Percentiles rank a stretch among this genome's conserved stretches.
phyloP scores from a whole-genome alignment of 2,329 filamentous ascomycete genomes.

The Raffaelea albimanens region DNA sequence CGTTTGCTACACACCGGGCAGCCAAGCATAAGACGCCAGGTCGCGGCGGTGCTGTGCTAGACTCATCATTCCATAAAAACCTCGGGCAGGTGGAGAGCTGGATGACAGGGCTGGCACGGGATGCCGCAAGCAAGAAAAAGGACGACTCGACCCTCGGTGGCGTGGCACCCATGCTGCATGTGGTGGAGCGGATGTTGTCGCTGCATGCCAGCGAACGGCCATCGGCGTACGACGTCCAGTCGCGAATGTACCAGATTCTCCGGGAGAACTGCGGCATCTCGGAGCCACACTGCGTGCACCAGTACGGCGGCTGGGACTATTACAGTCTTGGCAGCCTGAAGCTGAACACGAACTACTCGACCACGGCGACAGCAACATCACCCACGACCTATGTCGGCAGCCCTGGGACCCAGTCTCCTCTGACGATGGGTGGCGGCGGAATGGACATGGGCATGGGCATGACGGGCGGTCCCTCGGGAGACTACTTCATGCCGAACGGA shows the following conservation, averaged over 20 bases:
- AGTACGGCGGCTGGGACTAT: constrained; percentile 25
- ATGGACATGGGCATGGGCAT: not conserved
- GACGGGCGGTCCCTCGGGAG: constrained; percentile 1
- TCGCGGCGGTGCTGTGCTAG: constrained; percentile 51
- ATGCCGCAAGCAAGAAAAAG: constrained; percentile 28
- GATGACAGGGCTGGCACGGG: constrained; percentile 52
- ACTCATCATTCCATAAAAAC: constrained; percentile 66
- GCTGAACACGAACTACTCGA: constrained; percentile 16
- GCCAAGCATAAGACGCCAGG: constrained; percentile 52
- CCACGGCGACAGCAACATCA: not conserved
- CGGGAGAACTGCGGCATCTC: constrained; percentile 35
- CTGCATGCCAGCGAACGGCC: constrained; percentile 43
- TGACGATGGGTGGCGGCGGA: not conserved
- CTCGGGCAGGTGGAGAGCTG: constrained; percentile 58
- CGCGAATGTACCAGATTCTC: constrained; percentile 42
- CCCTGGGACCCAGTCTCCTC: not conserved
- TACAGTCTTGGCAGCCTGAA: constrained; percentile 22
- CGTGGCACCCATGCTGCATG: constrained; percentile 40
- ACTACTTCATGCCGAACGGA: constrained; percentile 5
- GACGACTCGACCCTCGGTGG: constrained; percentile 38
- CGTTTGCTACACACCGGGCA: constrained; percentile 58
- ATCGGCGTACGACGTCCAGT: constrained; percentile 40
- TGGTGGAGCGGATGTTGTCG: constrained; percentile 46
- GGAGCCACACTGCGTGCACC: constrained; percentile 46
- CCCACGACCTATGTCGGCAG: not conserved